Percentiles rank a stretch among this genome's conserved stretches.
Conservation (phyloP, 768 basidiomycete species). For the Mycena venus region DNA sequence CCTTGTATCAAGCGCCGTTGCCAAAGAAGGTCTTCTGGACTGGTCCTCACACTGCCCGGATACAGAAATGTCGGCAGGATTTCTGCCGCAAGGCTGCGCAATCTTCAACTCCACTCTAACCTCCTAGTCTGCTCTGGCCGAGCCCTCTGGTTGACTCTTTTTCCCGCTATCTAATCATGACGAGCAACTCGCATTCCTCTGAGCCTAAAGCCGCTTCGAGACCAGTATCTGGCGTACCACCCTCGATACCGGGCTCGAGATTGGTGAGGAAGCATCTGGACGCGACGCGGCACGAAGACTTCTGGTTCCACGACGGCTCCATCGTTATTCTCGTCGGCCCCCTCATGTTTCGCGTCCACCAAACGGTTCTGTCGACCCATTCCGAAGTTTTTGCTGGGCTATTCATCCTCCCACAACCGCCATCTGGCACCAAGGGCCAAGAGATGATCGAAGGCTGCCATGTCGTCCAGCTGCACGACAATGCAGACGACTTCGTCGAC, state of each 20-base stretch:
- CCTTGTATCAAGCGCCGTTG: no score
- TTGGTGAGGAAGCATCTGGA: conserved; percentile 30
- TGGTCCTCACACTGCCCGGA: not conserved
- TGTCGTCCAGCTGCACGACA: conserved; percentile 64
- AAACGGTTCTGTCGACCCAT: conserved; percentile 63
- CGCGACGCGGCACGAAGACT: conserved; percentile 45
- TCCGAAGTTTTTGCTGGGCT: conserved; percentile 77
- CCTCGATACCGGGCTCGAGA: not conserved
- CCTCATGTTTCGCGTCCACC: conserved; percentile 59
- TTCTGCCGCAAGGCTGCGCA: not conserved
- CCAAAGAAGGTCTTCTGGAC: not conserved
- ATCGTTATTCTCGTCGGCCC: conserved; percentile 56
- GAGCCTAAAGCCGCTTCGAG: not conserved
- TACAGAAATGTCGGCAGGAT: conserved; percentile 5
- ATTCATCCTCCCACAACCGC: conserved; percentile 66
- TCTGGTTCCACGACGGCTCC: conserved; percentile 63
- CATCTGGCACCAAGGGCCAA: conserved; percentile 38
- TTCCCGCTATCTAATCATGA: not conserved
- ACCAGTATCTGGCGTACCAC: not conserved
- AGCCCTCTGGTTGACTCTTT: not conserved
- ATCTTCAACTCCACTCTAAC: not conserved
- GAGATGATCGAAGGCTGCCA: conserved; percentile 63
- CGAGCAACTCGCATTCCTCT: conserved; percentile 5
- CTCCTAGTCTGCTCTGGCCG: not conserved
- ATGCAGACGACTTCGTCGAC: conserved; percentile 60